Conservation (phyloP, 305 asterid species). For the Solanum hybrid region DNA sequence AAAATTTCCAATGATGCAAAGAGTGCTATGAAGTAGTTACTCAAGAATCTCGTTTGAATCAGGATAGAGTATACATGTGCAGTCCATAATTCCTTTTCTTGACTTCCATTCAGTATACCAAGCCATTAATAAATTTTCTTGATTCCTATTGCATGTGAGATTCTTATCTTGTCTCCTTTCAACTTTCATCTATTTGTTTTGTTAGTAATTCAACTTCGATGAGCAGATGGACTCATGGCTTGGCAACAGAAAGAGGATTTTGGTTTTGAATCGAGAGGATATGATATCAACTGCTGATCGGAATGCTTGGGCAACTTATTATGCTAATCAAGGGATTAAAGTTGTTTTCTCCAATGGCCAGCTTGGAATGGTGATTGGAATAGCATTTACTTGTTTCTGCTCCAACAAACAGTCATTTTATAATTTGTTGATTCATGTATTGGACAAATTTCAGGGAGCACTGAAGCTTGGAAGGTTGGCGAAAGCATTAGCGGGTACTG, state of each 20-base stretch:
- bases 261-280: slow-evolving; percentile 89
- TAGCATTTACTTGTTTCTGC: background rate
- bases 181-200: slow-evolving; percentile 3
- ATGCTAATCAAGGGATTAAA: slow-evolving; percentile 73
- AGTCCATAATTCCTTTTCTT: background rate
- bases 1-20: background rate
- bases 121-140: background rate
- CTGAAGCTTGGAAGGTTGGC: slow-evolving; percentile 74
- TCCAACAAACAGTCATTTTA: background rate
- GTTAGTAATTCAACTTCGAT: slow-evolving; percentile 19
- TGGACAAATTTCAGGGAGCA: slow-evolving; percentile 52
- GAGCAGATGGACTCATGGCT: slow-evolving; percentile 86
- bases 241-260: slow-evolving; percentile 78
- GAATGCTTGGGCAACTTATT: slow-evolving; percentile 92
- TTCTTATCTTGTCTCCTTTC: background rate
- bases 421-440: slow-evolving; percentile 1
- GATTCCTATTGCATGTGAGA: background rate
- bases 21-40: background rate
- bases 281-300: slow-evolving; percentile 86
- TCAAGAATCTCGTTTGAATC: background rate
- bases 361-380: slow-evolving; percentile 59
- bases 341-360: slow-evolving; percentile 75
- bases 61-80: background rate
- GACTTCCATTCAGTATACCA: background rate
- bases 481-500: slow-evolving; percentile 64